Evolutionary conservation across 1,139 yeast species (phyloP).

Genomic region (Sugiyamaella novakii): DNA sequence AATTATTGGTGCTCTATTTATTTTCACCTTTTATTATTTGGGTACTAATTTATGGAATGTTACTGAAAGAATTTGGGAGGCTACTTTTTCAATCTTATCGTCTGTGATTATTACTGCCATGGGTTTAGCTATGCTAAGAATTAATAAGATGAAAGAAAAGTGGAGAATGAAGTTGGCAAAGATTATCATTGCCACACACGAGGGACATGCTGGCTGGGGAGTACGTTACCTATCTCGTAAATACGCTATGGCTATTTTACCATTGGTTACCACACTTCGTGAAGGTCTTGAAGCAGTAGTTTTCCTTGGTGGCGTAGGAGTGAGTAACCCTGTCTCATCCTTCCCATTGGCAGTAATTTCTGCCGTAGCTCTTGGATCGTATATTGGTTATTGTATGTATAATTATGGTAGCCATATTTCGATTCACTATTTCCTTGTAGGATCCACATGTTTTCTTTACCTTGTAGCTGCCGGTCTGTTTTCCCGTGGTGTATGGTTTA

Average conservation of each 20-base stretch:
- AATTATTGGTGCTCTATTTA: slow-evolving; percentile 72
- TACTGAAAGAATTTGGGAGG: slow-evolving; percentile 92
- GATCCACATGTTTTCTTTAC: slow-evolving; percentile 80
- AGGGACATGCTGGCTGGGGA: slow-evolving; percentile 31
- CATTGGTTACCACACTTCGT: slow-evolving; percentile 79
- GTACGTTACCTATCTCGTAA: slow-evolving; percentile 48
- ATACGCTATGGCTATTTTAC: slow-evolving; percentile 76
- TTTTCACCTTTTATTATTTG: slow-evolving; percentile 71
- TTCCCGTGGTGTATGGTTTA: slow-evolving; percentile 88
- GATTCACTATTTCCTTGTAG: slow-evolving; percentile 74
- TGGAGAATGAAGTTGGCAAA: slow-evolving; percentile 75
- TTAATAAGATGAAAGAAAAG: slow-evolving; percentile 83
- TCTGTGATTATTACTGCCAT: slow-evolving; percentile 79
- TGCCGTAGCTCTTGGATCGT: slow-evolving; percentile 73
- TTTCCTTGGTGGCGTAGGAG: slow-evolving; percentile 86
- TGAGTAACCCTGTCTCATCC: slow-evolving; percentile 48
- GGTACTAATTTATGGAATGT: slow-evolving; percentile 81
- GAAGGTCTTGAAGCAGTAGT: slow-evolving; percentile 94
- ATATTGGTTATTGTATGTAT: slow-evolving; percentile 68
- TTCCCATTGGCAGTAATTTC: slow-evolving; percentile 82
- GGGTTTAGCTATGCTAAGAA: slow-evolving; percentile 85
- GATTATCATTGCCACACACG: slow-evolving; percentile 49
- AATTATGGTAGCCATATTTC: slow-evolving; percentile 68
- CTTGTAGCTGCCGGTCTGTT: slow-evolving; percentile 86
- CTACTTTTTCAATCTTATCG: slow-evolving; percentile 78